Percentiles rank a stretch among this genome's conserved stretches.
Evolutionary conservation across 192 early-diverging fungal species (phyloP).

Genomic region (Backusella circina): DNA sequence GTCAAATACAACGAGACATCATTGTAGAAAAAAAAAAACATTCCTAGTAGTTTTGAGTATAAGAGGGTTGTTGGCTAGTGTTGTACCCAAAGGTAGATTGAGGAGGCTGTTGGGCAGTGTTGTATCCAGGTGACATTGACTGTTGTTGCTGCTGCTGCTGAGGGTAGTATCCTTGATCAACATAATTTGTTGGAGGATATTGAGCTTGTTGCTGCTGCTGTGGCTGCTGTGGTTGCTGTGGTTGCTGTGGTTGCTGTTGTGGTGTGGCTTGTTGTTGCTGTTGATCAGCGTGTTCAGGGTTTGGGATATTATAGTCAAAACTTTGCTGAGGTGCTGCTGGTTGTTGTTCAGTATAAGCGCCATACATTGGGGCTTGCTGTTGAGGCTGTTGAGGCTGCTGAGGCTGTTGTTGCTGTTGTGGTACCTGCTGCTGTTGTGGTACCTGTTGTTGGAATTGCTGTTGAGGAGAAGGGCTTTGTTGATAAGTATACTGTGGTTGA

Average conservation of each 20-base stretch:
- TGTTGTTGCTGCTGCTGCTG: conserved; percentile 22
- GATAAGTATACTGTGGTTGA: neutral
- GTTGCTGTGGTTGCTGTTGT: conserved; percentile 27
- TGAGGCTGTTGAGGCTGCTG: conserved; percentile 3
- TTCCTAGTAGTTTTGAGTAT: neutral
- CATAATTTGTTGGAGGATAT: neutral
- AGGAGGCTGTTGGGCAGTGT: neutral
- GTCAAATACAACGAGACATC: neutral
- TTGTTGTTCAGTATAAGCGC: conserved; percentile 20
- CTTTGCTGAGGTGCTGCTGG: conserved; percentile 3
- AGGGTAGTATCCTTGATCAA: neutral
- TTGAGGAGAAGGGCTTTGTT: conserved; percentile 21
- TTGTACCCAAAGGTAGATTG: neutral
- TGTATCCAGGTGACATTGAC: neutral
- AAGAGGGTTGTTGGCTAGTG: neutral
- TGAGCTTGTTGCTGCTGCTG: conserved; percentile 22
- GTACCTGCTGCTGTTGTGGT: conserved; percentile 12
- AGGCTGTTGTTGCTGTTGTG: conserved; percentile 15
- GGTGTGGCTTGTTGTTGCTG: neutral
- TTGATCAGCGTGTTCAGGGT: conserved; percentile 19
- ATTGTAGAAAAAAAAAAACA: too few species aligned
- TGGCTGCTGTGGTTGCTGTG: conserved; percentile 20
- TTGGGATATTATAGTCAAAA: conserved; percentile 23
- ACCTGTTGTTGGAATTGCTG: conserved; percentile 15
- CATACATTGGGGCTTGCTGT: neutral